phyloP scores from a whole-genome alignment of 495 filamentous ascomycete genomes.

The Aspergillus olivimuriae region DNA sequence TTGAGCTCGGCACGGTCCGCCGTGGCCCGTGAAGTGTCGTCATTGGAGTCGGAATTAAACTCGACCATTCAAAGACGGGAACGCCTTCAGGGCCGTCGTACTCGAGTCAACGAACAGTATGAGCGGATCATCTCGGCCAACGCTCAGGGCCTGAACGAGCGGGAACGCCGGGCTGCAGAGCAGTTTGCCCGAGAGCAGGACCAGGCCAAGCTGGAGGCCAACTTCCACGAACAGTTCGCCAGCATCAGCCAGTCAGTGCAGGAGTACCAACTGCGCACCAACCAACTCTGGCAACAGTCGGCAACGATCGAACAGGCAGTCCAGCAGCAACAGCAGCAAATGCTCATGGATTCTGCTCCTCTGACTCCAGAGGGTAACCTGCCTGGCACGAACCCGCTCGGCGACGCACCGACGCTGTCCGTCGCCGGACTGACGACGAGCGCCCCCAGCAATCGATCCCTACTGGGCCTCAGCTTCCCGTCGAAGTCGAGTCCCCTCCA shows the following conservation, averaged over 20 bases:
- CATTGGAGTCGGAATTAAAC: constrained; percentile 59
- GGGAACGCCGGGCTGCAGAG: constrained; percentile 63
- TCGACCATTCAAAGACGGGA: constrained; percentile 69
- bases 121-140: constrained; percentile 73
- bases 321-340: constrained; percentile 38
- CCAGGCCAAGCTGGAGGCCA: constrained; percentile 48
- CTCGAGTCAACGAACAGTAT: constrained; percentile 71
- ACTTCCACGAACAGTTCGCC: constrained; percentile 39
- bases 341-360: constrained; percentile 39
- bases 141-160: constrained; percentile 65
- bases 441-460: constrained; percentile 28
- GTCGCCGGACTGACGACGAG: constrained; percentile 23
- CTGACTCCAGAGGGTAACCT: constrained; percentile 45
- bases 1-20: constrained; percentile 56
- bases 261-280: constrained; percentile 40
- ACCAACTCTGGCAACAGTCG: constrained; percentile 44
- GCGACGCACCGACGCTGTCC: constrained; percentile 22
- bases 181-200: constrained; percentile 61
- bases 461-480: constrained; percentile 37
- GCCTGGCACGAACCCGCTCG: constrained; percentile 39
- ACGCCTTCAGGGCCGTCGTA: constrained; percentile 66
- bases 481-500: constrained; percentile 39
- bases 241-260: constrained; percentile 41
- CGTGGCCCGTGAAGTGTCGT: constrained; percentile 56
- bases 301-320: constrained; percentile 41